Base-by-base conservation (phyloP, 371 early-diverging fungal genomes). In the Parasitella parasitica region DNA sequence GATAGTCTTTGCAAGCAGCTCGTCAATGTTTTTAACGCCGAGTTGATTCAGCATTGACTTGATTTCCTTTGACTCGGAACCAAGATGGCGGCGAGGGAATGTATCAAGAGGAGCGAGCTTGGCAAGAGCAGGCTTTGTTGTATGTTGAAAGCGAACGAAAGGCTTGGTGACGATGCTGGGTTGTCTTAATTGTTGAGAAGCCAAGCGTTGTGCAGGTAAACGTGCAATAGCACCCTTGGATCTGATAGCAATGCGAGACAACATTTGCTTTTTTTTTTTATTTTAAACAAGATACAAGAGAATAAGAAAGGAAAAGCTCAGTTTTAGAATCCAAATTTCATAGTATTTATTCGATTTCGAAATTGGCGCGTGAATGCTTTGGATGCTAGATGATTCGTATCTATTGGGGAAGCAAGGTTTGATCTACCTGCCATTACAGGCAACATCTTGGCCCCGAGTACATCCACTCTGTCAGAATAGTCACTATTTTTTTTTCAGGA, bases 11-110 rank as follows among this genome's bases (percentile, higher is more conserved):
- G 84, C 72, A 16, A 95, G 79, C 67, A 97, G 77, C 30, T 91
- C 91, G 57, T 94, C 93, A 64, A 97, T 75, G 39, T 83, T 75
- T 61, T 85, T 81, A 27, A 93, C 81, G 16, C 93, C 94, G 36
- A 95, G 75, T 46, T 83, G 72, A 54, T 84, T 83, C 59, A 94
- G 85, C 97, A 98, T 97, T 13, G 75, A 78, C 36, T 82, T 72
- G 58, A 91, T 72, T 18, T 97, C 94, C 6, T 70, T 60, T 36
- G 84, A 83, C 54, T 83, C 80, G 22, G 97, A 91, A 1, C 98
- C 98, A 67, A 90, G 88, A 78, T 97, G 98, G 58, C 98, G 94
- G 61, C 88, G 87, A 63, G 86, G 82, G 70, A 94, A 94, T 35
- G 84, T 86, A 58, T 89, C 89, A 39, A 89, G 71, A 34, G 87